Conservation (phyloP, 2,329 filamentous ascomycete genomes). For the Scedosporium apiospermum region DNA sequence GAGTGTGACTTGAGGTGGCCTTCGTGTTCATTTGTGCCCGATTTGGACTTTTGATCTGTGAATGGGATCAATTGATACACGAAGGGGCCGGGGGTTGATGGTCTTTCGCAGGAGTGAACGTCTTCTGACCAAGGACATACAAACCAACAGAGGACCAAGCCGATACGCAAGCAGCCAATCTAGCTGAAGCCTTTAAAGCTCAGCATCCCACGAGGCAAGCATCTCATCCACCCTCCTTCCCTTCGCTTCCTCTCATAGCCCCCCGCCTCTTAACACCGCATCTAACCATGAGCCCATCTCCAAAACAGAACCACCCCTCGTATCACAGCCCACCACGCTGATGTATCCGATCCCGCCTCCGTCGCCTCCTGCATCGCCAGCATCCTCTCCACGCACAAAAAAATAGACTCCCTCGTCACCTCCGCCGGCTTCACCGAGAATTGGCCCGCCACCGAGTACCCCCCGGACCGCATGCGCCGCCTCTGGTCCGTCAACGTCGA, state of each 20-base stretch:
- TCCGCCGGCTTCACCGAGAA: constrained; percentile 97
- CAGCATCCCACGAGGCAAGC: constrained; percentile 67
- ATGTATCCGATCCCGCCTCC: constrained; percentile 7
- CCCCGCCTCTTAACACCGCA: neutral
- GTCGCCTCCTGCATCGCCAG: constrained; percentile 3
- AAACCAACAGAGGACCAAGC: constrained; percentile 64
- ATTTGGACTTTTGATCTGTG: too few relatives aligned
- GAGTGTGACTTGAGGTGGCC: too few relatives aligned
- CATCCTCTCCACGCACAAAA: constrained; percentile 55
- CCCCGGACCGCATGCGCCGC: constrained; percentile 72
- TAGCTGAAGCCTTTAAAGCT: constrained; percentile 66
- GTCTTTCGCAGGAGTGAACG: constrained; percentile 39
- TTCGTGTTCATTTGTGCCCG: too few relatives aligned
- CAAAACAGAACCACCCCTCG: constrained; percentile 51
- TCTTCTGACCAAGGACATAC: neutral
- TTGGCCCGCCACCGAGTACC: constrained; percentile 84
- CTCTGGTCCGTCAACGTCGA: constrained; percentile 75
- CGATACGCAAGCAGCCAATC: constrained; percentile 60
- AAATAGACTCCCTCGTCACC: constrained; percentile 86
- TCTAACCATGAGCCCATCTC: neutral
- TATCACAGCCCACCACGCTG: constrained; percentile 74
- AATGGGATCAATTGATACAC: too few relatives aligned
- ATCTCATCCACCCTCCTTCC: neutral
- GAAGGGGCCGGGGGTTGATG: neutral
- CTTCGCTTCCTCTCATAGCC: neutral